A percentile compares a stretch with the other conserved stretches of the same genome.
phyloP scores from a whole-genome alignment of 2,329 filamentous ascomycete species.

The Beauveria caledonica region DNA sequence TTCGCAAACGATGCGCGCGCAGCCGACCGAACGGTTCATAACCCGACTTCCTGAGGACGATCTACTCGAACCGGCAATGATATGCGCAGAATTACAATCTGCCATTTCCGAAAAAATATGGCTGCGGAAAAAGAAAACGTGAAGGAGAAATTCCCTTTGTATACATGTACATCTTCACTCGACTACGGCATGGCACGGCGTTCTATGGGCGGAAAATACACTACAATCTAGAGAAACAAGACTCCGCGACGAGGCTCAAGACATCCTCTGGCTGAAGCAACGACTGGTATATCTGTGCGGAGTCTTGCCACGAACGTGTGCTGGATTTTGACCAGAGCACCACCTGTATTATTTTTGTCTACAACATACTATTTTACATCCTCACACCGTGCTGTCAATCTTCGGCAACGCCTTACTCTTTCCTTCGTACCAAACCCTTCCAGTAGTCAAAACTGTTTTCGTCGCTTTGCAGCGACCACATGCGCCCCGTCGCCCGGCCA shows the following conservation, averaged over 20 bases:
- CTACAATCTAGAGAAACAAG: slow-evolving; percentile 17
- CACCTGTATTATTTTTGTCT: slow-evolving; percentile 9
- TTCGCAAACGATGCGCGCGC: not conserved
- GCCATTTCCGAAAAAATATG: not conserved
- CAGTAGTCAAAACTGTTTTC: slow-evolving; percentile 99
- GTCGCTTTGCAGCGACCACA: slow-evolving; percentile 85
- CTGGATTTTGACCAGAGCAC: not conserved
- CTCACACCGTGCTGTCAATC: not conserved
- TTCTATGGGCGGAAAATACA: slow-evolving; percentile 22
- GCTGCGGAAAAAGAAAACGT: slow-evolving; percentile 9
- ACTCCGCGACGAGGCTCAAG: slow-evolving; percentile 10
- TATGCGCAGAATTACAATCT: not conserved
- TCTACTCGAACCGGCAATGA: not conserved
- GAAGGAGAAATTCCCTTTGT: slow-evolving; percentile 20
- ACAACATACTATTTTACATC: slow-evolving; percentile 3
- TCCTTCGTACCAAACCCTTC: slow-evolving; percentile 74
- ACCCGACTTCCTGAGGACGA: not conserved
- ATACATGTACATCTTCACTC: slow-evolving; percentile 45
- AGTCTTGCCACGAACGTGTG: not conserved
- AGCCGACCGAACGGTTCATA: not conserved
- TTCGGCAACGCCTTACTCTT: slow-evolving; percentile 42
- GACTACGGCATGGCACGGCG: slow-evolving; percentile 45
- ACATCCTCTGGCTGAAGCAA: not conserved
- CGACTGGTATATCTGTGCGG: not conserved
- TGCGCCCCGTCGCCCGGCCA: slow-evolving; percentile 65